Base-by-base conservation (phyloP, 2,329 filamentous ascomycete genomes). In the Venturia carpophila region DNA sequence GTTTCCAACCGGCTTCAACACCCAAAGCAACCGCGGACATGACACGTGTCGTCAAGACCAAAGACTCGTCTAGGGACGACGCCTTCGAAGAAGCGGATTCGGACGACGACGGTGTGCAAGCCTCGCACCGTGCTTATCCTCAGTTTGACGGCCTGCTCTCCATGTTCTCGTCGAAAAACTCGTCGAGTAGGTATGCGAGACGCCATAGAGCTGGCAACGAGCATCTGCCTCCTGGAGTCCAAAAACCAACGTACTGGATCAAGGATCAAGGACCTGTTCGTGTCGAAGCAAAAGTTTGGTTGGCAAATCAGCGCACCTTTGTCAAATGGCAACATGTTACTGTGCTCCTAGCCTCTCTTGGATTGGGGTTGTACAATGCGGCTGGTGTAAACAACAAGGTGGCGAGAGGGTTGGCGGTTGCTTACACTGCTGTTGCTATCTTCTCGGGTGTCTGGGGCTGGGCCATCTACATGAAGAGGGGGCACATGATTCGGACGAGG, bases 271-370 rank as follows among this genome's bases (percentile, higher is more conserved):
- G 94, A 3, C 90, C 92, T 43, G 84, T 97, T 69, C 89, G 92
- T 73, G 91, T 99, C 66, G 94, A 99, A 79, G 92, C 91, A 67
- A 99, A 99, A 78, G 93, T 99, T 39, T 99, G 94, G 93, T 87
- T 99, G 66, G 94, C 94, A 64, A 99, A 99, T 76, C 93, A 99
- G 78, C 88, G 94, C 67, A 99, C 94, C 0, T 99, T 97, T 74
- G 88, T 99, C 76, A 97, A 97, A 77, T 99, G 94, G 94, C 91
- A 97, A 79, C 92, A 97, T 75, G 92, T 99, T 71, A 88, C 87
- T 67, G 86, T 99, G 61, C 82, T 99, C 17, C 86, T 99, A 30
- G 92, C 92, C 45, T 87, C 88, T 27, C 78, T 99, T 39, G 90
- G 91, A 0, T 79, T 99, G 15, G 90, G 88, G 27, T 79, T 99